These are phyloP conservation scores for Cercophora sp. DNA, from an alignment of 495 filamentous ascomycete genomes.

Conservation along the genomic window DNA sequence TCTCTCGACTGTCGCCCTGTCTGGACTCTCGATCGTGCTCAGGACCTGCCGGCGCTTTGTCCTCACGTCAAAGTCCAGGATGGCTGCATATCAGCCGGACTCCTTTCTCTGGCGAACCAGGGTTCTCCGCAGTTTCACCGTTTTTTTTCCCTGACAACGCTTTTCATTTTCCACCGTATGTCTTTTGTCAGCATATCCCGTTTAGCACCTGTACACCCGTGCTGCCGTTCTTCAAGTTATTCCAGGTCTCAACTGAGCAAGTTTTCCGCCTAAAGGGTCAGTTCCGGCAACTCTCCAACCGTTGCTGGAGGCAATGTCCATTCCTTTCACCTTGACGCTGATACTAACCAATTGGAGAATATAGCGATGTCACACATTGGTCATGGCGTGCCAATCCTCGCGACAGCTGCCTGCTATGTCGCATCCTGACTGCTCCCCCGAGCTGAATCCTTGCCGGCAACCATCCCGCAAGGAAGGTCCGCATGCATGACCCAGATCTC, in stretches of 20 bases:
- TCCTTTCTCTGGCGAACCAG: constrained; percentile 9
- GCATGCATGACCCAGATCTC: constrained; percentile 9
- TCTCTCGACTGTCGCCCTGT: too few relatives aligned
- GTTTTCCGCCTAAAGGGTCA: too few relatives aligned
- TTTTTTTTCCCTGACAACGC: background rate
- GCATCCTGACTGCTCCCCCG: background rate
- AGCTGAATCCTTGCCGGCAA: background rate
- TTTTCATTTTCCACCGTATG: constrained; percentile 6
- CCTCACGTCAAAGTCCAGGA: too few relatives aligned
- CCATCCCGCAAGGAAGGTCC: background rate
- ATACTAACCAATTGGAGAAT: constrained; percentile 24
- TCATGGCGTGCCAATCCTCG: constrained; percentile 6
- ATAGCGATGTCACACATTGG: constrained; percentile 17
- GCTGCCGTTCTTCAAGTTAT: too few relatives aligned
- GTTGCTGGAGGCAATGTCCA: background rate
- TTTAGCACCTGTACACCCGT: too few relatives aligned
- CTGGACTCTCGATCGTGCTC: too few relatives aligned
- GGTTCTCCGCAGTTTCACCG: constrained; percentile 26
- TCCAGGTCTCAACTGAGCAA: too few relatives aligned
- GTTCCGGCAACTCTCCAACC: too few relatives aligned
- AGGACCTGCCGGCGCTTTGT: too few relatives aligned
- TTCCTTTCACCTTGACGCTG: background rate
- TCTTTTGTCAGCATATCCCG: too few relatives aligned
- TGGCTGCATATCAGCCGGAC: constrained; percentile 11
- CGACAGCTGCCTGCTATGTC: background rate